Evolutionary conservation across 2,329 filamentous ascomycete species (phyloP), one percentile per base, ranked within the genome.

Genomic region (Elsinoe necatrix): DNA sequence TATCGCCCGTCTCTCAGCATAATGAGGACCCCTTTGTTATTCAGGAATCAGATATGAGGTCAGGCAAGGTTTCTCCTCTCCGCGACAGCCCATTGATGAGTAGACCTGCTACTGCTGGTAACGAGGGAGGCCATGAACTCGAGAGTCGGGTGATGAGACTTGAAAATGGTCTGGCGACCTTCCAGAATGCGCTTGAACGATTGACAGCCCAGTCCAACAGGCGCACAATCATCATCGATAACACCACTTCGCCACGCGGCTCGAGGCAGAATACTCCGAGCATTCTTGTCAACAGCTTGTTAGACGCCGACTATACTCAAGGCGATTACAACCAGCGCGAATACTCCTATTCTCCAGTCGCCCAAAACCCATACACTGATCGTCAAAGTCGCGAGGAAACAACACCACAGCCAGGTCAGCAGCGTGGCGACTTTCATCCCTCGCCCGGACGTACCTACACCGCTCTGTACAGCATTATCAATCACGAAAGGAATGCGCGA

Each of bases 401-500:
- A 20, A 58, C 55, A 54, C 34, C 55, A 20, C 18, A 27, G 14
- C 20, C 48, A 27, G 8, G 20, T 47, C 55, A 23, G 23, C 41
- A 31, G 27, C 29, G 21, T 1, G 37, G 58, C 60, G 41, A 59
- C 56, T 29, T 62, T 59, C 52, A 60, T 48, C 31, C 37, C 18
- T 57, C 58, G 11, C 51, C 61, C 3, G 57, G 47, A 16, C 51
- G 60, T 21, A 67, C 66, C 3, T 68, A 69, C 61, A 63, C 64
- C 23, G 66, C 68, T 1, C 64, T 71, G 4, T 71, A 70, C 59
- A 66, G 68, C 47, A 68, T 69, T 65, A 64, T 71, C n/a, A 60
- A 67, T 34, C 66, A 69, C 58, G 69, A 71, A 57, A 65, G 69
- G n/a, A 63, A 63, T 6, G 68, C 68, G 1, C 65, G 69, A 7